Percentiles rank a stretch among this genome's conserved stretches.
phyloP scores from a whole-genome alignment of 2,329 filamentous ascomycete genomes.

The Calonectria pseudoreteaudii region DNA sequence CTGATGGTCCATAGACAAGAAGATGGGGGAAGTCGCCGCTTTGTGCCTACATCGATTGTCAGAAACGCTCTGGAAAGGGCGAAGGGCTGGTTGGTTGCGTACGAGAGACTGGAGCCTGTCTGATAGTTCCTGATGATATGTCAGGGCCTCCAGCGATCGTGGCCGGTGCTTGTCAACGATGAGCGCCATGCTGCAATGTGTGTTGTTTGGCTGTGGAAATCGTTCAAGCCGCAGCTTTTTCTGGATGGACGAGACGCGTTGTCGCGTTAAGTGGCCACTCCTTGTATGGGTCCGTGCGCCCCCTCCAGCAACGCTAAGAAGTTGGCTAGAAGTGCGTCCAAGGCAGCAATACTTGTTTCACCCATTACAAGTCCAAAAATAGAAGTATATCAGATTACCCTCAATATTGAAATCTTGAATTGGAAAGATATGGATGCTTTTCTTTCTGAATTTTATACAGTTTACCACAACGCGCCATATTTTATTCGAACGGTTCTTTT shows the following conservation, averaged over 20 bases:
- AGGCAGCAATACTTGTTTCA: neutral
- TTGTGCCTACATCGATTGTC: constrained; percentile 74
- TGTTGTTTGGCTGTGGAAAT: constrained; percentile 24
- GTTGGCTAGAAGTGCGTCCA: neutral
- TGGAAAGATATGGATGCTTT: neutral
- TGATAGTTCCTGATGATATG: constrained; percentile 91
- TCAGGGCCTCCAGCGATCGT: constrained; percentile 79
- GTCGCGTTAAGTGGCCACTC: constrained; percentile 53
- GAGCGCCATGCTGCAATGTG: constrained; percentile 66
- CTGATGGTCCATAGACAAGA: constrained; percentile 95
- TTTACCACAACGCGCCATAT: neutral
- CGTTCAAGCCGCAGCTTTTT: constrained; percentile 38
- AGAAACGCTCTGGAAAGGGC: constrained; percentile 1
- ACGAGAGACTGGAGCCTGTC: constrained; percentile 88
- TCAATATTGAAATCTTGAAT: neutral
- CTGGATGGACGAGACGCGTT: constrained; percentile 47
- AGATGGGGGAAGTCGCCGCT: constrained; percentile 98
- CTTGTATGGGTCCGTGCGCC: constrained; percentile 38
- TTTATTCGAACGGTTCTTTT: neutral
- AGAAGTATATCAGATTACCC: too few species aligned
- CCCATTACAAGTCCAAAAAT: too few species aligned
- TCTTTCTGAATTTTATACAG: neutral
- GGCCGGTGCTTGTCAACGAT: constrained; percentile 81
- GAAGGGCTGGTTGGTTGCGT: constrained; percentile 50
- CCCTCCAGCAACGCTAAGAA: neutral